Base-by-base conservation (phyloP, 139 green algal species). In the Chlorella ohadii region DNA sequence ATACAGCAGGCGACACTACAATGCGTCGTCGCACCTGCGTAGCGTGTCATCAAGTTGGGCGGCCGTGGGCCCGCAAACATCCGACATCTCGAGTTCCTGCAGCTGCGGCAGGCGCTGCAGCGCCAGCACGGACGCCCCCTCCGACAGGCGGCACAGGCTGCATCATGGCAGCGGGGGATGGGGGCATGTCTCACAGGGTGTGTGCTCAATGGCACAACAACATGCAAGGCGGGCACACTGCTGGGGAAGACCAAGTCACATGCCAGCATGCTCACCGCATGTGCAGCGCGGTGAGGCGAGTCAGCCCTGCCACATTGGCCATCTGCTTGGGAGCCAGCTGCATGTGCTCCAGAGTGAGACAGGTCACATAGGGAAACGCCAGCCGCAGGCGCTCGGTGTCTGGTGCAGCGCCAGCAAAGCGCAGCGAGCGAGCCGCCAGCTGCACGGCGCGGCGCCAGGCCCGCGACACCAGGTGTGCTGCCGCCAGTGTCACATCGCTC, bases 381-480 rank as follows among this genome's bases (percentile, higher is more conserved):
- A 17, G 17, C 16, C 27, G 3, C 28, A 68, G 27, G 55, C 34
- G 55, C 22, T 68, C 55, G 16, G 74, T 81, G 57, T 82, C 76
- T 2, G 76, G 76, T 3, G 59, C 36, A 22, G 34, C 19, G 57
- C 76, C 36, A 16, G 12, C 12, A 41, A 82, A 71, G 19, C 25
- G 33, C 25, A 82, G 59, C 4, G 25, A n/a, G 25, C 76, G 57
- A 20, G 39, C 33, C 11, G 36, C 16, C 57, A 82, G 76, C 33
- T 63, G 36, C 22, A n/a, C 38, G 1, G 36, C 76, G 27, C n/a
- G 34, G 12, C 59, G 76, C 76, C 76, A 82, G 15, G 22, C 34
- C 13, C 59, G 56, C 4, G 36, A 47, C 39, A 82, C 76, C 27
- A 82, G 36, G 76, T 82, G 76, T 22, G 59, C 76, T 22, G 76